These are phyloP conservation scores for Aspergillus sp. DNA, from an alignment of 2,329 filamentous ascomycete genomes.

Conservation along the genomic window DNA sequence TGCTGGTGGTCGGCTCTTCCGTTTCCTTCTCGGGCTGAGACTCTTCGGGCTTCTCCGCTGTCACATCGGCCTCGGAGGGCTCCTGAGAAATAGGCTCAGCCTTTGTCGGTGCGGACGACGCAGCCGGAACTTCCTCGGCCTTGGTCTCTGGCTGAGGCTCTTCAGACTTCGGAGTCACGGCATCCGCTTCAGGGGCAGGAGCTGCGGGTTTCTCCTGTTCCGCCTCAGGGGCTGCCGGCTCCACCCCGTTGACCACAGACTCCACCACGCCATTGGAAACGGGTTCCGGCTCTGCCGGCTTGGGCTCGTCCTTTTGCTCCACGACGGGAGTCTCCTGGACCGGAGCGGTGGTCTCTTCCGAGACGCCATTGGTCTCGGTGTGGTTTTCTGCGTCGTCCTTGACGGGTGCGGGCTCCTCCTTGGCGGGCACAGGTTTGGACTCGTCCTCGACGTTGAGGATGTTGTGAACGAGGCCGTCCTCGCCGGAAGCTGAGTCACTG, in stretches of 20 bases:
- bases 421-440: conserved; percentile 4
- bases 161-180: not conserved
- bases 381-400: conserved; percentile 5
- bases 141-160: not conserved
- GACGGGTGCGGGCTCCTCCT: conserved; percentile 4
- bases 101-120: not conserved
- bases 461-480: conserved; percentile 24
- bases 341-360: conserved; percentile 4
- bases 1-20: not conserved
- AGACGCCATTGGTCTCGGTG: conserved; percentile 7
- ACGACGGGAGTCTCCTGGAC: conserved; percentile 5
- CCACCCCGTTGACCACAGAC: conserved; percentile 13
- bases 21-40: not conserved
- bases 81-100: not conserved
- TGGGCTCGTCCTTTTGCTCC: conserved; percentile 4
- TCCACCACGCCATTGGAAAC: conserved; percentile 5
- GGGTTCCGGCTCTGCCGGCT: conserved; percentile 7
- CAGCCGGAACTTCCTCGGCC: conserved; percentile 2
- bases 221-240: conserved; percentile 7
- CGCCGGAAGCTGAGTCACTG: conserved; percentile 18
- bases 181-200: no score
- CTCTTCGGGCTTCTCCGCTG: conserved; percentile 4
- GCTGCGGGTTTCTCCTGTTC: conserved; percentile 2
- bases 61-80: not conserved
- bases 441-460: conserved; percentile 16